Evolutionary conservation across 805 yeast species (phyloP).

Genomic region (Candida verbasci): DNA sequence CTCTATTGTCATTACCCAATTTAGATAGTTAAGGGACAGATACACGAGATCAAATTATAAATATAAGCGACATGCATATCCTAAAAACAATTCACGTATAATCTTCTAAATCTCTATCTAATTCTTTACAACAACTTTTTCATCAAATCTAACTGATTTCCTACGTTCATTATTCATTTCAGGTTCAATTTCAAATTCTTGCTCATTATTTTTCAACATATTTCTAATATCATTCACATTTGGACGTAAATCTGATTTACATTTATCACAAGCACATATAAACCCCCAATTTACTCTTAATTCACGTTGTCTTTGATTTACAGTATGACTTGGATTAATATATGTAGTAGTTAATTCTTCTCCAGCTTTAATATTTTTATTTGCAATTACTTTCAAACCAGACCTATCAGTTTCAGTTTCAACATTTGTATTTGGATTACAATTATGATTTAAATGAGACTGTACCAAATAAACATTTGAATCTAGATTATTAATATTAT

Average conservation of each 20-base stretch:
- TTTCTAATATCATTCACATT: slow-evolving; percentile 37
- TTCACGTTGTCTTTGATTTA: slow-evolving; percentile 59
- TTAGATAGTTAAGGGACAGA: too few relatives aligned
- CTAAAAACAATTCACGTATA: too few relatives aligned
- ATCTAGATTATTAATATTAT: slow-evolving; percentile 68
- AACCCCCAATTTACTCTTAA: slow-evolving; percentile 79
- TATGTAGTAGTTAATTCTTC: slow-evolving; percentile 70
- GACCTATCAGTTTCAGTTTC: slow-evolving; percentile 37
- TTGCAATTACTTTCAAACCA: slow-evolving; percentile 60
- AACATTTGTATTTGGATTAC: slow-evolving; percentile 66
- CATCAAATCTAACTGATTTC: slow-evolving; percentile 65
- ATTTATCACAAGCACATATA: slow-evolving; percentile 60
- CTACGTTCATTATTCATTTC: slow-evolving; percentile 41
- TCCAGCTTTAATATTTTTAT: slow-evolving; percentile 51
- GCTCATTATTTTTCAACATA: slow-evolving; percentile 38
- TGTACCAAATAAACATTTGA: slow-evolving; percentile 58
- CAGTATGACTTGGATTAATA: slow-evolving; percentile 61
- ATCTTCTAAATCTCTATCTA: too few relatives aligned
- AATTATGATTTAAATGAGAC: slow-evolving; percentile 72
- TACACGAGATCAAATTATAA: too few relatives aligned
- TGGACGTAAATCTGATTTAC: slow-evolving; percentile 50
- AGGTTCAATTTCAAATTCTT: slow-evolving; percentile 45
- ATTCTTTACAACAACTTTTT: slow-evolving; percentile 35
- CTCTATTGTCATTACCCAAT: too few relatives aligned
- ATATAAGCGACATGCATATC: too few relatives aligned